Evolutionary conservation across 1,284 basidiomycete species (phyloP), one percentile per base, ranked within the genome.

Genomic region (Austroboletus olivaceoglutinosus): DNA sequence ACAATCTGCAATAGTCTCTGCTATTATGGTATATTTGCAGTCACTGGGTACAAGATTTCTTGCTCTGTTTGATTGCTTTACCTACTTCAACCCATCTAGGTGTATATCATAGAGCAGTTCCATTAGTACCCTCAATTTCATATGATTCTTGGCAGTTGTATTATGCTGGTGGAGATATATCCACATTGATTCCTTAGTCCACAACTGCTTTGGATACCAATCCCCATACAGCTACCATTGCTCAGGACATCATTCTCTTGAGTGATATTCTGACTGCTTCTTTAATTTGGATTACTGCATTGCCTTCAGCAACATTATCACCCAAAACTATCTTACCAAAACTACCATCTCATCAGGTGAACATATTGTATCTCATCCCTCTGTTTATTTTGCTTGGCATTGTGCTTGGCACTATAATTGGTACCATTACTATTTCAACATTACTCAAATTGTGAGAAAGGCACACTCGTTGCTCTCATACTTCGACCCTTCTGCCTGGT

Each of bases 341-440:
- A 39, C 58, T 56, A 43, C 44, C 61, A 27, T 60, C 37, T 42
- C 54, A 44, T 39, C 57, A 47, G 48, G 37, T 75, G 51, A 68
- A 74, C 48, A 43, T 69, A 15, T 61, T 70, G 15, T 75, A 71
- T 38, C 70, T 78, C 27, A 54, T 70, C 2, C 74, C 77, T 0
- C 43, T 79, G 19, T 76, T 76, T 33, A 62, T 68, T 8, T 49
- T 68, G 1, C 57, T 73, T 6, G 76, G 74, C 18, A 55, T 68
- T 16, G 50, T 64, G 1, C 54, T 72, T 7, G 76, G 77, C 23
- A 59, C 60, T n/a, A 58, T 70, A 16, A 51, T 72, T 7, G 76
- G 77, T 25, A 59, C 60, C 18, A 58, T 70, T 16, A 51, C 48
- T 2, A 55, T 62, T 5, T 64, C 18, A 6, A 23, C 55, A 4